phyloP scores from a whole-genome alignment of 2,329 filamentous ascomycete species.

The Penicillium sp. region DNA sequence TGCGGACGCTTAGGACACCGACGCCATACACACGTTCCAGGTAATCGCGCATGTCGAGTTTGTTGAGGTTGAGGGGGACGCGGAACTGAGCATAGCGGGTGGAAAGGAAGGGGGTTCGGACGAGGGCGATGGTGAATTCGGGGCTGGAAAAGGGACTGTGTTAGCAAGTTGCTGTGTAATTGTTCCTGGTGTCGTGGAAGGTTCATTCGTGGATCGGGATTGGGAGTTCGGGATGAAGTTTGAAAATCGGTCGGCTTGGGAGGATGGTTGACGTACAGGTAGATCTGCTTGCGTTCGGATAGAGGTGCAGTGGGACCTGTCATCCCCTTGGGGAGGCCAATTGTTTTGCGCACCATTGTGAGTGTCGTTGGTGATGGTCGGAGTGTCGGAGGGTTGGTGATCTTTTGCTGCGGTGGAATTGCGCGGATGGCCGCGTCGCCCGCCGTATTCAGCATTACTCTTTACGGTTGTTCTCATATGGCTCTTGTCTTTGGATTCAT shows the following conservation, averaged over 20 bases:
- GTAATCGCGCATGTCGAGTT: conserved; percentile 94
- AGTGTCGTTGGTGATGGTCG: conserved; percentile 5
- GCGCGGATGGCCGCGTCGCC: conserved; percentile 35
- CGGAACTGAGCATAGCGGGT: conserved; percentile 83
- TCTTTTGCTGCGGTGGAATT: conserved; percentile 30
- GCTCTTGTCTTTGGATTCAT: background rate
- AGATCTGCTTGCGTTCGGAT: conserved; percentile 45
- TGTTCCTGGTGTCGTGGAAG: background rate
- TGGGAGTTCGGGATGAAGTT: background rate
- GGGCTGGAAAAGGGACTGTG: conserved; percentile 54
- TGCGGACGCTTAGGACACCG: conserved; percentile 66
- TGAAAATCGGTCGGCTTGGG: background rate
- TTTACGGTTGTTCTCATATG: background rate
- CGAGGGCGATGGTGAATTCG: conserved; percentile 71
- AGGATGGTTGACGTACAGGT: conserved; percentile 48
- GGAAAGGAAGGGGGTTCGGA: conserved; percentile 67
- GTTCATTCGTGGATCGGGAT: background rate
- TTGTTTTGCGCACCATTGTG: conserved; percentile 32
- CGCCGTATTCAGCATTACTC: conserved; percentile 22
- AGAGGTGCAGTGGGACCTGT: conserved; percentile 24
- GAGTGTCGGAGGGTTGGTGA: conserved; percentile 18
- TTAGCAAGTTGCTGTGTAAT: background rate
- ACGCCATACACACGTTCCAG: conserved; percentile 81
- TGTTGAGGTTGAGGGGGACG: conserved; percentile 88
- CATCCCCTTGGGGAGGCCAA: conserved; percentile 27